Conservation (phyloP, 164 flowering plant genomes). For the Berberis vulgaris region DNA sequence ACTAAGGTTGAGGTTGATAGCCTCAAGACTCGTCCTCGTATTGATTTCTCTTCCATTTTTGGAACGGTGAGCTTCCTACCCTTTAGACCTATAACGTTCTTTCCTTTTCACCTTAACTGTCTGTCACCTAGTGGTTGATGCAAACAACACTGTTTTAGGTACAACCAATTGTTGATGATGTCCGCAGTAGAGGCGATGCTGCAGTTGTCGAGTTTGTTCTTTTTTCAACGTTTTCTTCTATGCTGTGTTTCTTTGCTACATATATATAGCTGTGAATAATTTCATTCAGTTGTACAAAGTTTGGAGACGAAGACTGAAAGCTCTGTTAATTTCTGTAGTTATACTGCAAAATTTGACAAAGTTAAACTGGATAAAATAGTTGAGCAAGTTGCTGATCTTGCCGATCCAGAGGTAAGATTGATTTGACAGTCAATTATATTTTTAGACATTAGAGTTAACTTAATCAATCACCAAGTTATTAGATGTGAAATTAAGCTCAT, state of each 20-base stretch:
- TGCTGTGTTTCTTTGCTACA: background rate
- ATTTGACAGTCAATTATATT: background rate
- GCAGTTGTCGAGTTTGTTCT: constrained; percentile 81
- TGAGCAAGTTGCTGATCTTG: constrained; percentile 60
- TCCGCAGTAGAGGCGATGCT: constrained; percentile 75
- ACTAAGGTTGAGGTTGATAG: constrained; percentile 40
- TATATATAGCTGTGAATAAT: background rate
- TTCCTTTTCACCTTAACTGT: background rate
- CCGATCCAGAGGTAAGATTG: constrained; percentile 65
- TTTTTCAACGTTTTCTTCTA: constrained; percentile 7
- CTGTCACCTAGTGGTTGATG: background rate
- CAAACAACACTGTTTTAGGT: constrained; percentile 36
- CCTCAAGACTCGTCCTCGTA: constrained; percentile 85
- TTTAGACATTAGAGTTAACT: background rate
- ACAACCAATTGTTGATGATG: constrained; percentile 87
- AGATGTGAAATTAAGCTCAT: no score
- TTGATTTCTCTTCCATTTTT: constrained; percentile 88
- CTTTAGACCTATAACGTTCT: no score
- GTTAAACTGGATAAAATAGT: constrained; percentile 58
- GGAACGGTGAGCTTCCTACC: constrained; percentile 33
- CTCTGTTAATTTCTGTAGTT: constrained; percentile 33
- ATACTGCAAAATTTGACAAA: constrained; percentile 76
- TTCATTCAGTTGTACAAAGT: background rate
- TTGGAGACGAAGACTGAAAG: constrained; percentile 4
- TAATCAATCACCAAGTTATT: background rate